Evolutionary conservation across 192 early-diverging fungal species (phyloP).

Genomic region (Podila verticillata): DNA sequence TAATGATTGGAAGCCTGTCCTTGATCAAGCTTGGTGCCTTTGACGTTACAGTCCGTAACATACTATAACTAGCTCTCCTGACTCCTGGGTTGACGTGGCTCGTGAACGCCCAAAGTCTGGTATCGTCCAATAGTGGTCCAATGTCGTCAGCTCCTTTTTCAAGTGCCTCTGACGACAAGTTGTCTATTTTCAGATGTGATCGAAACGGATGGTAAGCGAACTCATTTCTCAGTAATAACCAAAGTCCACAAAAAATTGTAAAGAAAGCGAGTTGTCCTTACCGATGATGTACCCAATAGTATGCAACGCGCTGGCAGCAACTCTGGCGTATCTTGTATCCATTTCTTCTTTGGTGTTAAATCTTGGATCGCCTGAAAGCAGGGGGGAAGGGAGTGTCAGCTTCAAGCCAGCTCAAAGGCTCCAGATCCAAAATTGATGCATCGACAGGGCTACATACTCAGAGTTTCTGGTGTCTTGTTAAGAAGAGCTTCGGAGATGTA

Average conservation of each 20-base stretch:
- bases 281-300: constrained; percentile 64
- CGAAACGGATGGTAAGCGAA: not conserved
- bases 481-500: constrained; percentile 76
- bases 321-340: constrained; percentile 72
- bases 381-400: not conserved
- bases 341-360: constrained; percentile 82
- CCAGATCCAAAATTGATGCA: no score
- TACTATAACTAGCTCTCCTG: constrained; percentile 67
- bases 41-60: constrained; percentile 61
- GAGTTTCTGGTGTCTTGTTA: constrained; percentile 80
- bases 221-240: no score
- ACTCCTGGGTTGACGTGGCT: constrained; percentile 58
- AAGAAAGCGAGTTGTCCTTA: constrained; percentile 8
- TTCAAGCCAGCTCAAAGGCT: no score
- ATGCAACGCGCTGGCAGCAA: constrained; percentile 69
- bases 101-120: constrained; percentile 65
- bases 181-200: constrained; percentile 17
- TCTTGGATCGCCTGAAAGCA: constrained; percentile 69
- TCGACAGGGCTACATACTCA: constrained; percentile 62
- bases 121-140: constrained; percentile 58
- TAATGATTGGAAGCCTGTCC: constrained; percentile 55
- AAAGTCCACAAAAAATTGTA: not conserved
- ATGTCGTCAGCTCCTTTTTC: constrained; percentile 51
- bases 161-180: constrained; percentile 30
- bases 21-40: constrained; percentile 62